Base-by-base conservation (phyloP, 176 grass and related monocot species). In the Poa annua region DNA sequence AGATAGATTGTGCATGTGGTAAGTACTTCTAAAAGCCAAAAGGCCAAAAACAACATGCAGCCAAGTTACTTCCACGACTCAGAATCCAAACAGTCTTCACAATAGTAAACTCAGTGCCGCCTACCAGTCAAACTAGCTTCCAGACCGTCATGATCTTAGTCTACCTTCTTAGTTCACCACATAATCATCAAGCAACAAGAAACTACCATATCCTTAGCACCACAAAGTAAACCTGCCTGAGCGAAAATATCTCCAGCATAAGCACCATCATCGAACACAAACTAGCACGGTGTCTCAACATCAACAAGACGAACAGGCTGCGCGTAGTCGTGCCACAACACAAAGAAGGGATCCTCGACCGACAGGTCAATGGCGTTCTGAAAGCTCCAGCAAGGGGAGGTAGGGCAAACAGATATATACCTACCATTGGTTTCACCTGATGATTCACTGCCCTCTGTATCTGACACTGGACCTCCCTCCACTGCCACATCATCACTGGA, bases 351-450 rank as follows among this genome's bases (percentile, higher is more conserved):
- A 14, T 76, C 71, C 44, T 66, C 32, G n/a, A 84, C 14, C 12
- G 71, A 50, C 14, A 75, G 19, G 63, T 76, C 45, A 66, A 63
- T 76, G 32, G 33, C 59, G 20, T 52, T 12, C 33, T 84, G 82
- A 0, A 84, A 60, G n/a, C 57, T 76, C 82, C 82, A 66, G 59
- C 13, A 16, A 20, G 1, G 0, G 14, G 6, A n/a, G 32, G 15
- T 34, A 21, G 65, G 6, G n/a, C 13, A 11, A 41, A 13, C 15
- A 26, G 0, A 66, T 20, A 5, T 6, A 53, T 25, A 21, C 2
- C 4, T 42, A 15, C 14, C 29, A 34, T 3, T 41, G 9, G 38
- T 71, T 71, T 16, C 41, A 20, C 41, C 60, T 34, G 59, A 62
- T 32, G 59, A 12, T 0, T 24, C 12, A 0, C 16, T 29, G 5